phyloP scores from a whole-genome alignment of 225 moss, liverwort and hornwort genomes.

The Pseudisothecium myosuroides region DNA sequence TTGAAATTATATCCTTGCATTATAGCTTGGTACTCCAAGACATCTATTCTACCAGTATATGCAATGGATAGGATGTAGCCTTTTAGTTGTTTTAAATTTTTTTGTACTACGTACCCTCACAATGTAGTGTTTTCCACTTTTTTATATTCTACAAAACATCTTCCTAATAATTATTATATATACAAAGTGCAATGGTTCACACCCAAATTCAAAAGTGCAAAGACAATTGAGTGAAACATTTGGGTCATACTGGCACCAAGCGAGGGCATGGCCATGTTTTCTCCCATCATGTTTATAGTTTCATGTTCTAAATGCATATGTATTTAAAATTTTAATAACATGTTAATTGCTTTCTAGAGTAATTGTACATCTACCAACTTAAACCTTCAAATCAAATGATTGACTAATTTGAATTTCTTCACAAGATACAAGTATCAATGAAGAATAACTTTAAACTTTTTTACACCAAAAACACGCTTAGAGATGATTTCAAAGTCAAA shows the following conservation, averaged over 20 bases:
- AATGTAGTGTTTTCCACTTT: background rate
- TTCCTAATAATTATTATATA: background rate
- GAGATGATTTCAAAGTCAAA: background rate
- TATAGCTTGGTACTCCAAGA: background rate
- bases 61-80: background rate
- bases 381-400: background rate
- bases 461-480: background rate
- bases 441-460: background rate
- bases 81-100: too few relatives aligned
- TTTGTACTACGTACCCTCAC: fast-evolving
- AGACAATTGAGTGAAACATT: background rate
- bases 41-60: background rate
- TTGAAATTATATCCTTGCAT: background rate
- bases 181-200: background rate
- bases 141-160: background rate
- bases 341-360: background rate
- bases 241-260: background rate
- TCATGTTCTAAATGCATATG: background rate
- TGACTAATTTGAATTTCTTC: background rate
- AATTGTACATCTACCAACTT: background rate
- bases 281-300: background rate
- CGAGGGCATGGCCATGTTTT: background rate
- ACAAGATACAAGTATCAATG: fast-evolving
- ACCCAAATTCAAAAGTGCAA: background rate
- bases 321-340: background rate